Base-by-base conservation (phyloP, 768 basidiomycete species). In the Amyloporia xantha region DNA sequence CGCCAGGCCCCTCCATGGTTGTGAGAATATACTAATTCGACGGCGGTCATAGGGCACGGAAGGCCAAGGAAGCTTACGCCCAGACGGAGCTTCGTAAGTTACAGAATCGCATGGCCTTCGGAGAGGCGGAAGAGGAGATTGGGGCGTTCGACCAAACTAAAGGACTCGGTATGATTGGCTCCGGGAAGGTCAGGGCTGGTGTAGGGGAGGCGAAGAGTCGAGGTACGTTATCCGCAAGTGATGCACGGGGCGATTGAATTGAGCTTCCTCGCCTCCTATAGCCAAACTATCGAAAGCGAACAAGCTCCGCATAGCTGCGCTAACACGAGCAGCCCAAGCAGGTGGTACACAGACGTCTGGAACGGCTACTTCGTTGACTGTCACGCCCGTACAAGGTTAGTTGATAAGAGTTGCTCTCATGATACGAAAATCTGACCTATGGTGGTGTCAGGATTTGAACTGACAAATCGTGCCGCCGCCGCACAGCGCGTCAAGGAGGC, bases 131-230 rank as follows among this genome's bases (percentile, higher is more conserved):
- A 62, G 86, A 94, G 60, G 96, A 99, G 65, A 88, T 94, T 38
- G 95, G 93, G 15, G 90, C 93, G 26, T 94, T 91, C 58, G 96
- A 96, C 69, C 84, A 97, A 71, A 94, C 93, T n/a, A 90, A 91
- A 72, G 96, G 96, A 4, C 67, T 98, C 63, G 96, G 96, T 52
- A 98, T 99, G 94, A 90, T 98, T 53, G 92, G 93, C 33, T 84
- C 86, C 5, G 96, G 96, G 20, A 90, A 91, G 65, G 87, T 99
- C 44, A 76, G 96, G 47, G 92, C 92, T 11, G 84, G 85, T 24
- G 65, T 82, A 44, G 92, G 87, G 45, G 94, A 98, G 63, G 78
- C 86, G 37, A 91, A 91, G 71, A 94, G 85, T 70, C 82, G 85
- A 72, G 93, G 94, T 94, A 55, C 53, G 80, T 67, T 21, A 19